Conservation (phyloP, 345 rosid species). For the Corchorus capsularis region DNA sequence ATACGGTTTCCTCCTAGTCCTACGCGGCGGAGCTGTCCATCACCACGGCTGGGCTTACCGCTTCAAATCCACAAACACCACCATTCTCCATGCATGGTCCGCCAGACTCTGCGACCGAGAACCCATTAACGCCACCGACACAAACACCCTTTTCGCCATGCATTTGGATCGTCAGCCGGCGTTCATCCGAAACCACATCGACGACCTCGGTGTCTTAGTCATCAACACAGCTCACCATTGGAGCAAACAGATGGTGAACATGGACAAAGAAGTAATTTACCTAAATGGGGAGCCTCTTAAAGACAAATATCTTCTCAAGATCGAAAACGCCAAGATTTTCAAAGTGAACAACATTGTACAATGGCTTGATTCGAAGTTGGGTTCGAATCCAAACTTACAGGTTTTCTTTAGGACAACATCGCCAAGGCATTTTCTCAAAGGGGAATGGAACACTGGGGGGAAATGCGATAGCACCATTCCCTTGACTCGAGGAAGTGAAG, state of each 20-base stretch:
- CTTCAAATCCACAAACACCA: constrained; percentile 54
- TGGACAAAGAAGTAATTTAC: constrained; percentile 53
- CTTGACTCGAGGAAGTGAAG: constrained; percentile 45
- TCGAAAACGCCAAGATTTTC: constrained; percentile 47
- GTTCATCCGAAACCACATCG: constrained; percentile 38
- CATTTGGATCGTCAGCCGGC: constrained; percentile 60
- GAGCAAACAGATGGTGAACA: constrained; percentile 47
- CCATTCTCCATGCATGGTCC: constrained; percentile 59
- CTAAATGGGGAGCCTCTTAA: constrained; percentile 40
- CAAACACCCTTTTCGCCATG: constrained; percentile 45
- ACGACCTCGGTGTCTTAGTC: constrained; percentile 42
- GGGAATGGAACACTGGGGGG: constrained; percentile 60
- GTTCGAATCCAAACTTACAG: constrained; percentile 32
- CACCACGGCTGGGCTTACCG: constrained; percentile 60
- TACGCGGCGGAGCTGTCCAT: constrained; percentile 36
- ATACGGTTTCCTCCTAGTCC: constrained; percentile 47
- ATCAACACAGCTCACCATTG: constrained; percentile 66
- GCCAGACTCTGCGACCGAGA: constrained; percentile 51
- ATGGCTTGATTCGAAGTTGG: constrained; percentile 55
- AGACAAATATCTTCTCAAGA: constrained; percentile 38
- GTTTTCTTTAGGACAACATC: constrained; percentile 52
- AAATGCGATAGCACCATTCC: constrained; percentile 48
- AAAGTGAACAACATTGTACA: constrained; percentile 45
- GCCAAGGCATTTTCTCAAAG: constrained; percentile 48
- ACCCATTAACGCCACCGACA: constrained; percentile 38